These are phyloP conservation scores for Aspergillus sclerotiicarbonarius DNA, from an alignment of 495 filamentous ascomycete species.

Conservation along the genomic window DNA sequence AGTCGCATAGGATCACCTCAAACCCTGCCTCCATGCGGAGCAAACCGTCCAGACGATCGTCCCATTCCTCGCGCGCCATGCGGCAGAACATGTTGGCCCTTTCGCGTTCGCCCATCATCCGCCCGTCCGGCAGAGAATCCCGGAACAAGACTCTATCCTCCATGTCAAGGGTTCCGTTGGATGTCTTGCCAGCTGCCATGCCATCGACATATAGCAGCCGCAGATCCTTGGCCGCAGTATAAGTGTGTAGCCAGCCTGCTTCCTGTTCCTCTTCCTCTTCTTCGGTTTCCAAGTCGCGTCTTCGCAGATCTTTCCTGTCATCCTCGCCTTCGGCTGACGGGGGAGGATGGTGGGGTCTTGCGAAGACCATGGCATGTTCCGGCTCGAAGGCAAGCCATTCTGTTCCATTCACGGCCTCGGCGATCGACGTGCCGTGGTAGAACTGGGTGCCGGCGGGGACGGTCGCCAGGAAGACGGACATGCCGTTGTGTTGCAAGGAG, in stretches of 20 bases:
- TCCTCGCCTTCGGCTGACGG: constrained; percentile 9
- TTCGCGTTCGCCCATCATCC: constrained; percentile 33
- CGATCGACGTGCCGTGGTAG: constrained; percentile 55
- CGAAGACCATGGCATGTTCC: constrained; percentile 62
- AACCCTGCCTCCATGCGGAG: constrained; percentile 69
- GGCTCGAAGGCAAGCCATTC: constrained; percentile 74
- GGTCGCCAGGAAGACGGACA: constrained; percentile 59
- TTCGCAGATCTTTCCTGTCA: background rate
- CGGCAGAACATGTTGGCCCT: constrained; percentile 52
- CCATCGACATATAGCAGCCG: constrained; percentile 61
- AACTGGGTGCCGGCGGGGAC: constrained; percentile 59
- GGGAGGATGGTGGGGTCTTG: constrained; percentile 20
- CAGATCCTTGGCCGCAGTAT: constrained; percentile 46
- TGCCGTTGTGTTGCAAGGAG: constrained; percentile 65
- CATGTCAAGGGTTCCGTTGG: constrained; percentile 57
- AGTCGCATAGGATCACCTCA: constrained; percentile 67
- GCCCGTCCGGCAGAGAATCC: constrained; percentile 3
- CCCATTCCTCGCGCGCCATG: constrained; percentile 45
- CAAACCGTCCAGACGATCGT: constrained; percentile 54
- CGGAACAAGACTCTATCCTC: constrained; percentile 52
- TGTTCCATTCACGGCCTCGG: constrained; percentile 42
- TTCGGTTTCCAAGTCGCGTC: constrained; percentile 3
- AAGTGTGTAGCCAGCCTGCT: constrained; percentile 53
- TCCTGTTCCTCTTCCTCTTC: constrained; percentile 11
- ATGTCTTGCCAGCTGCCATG: constrained; percentile 54